Base-by-base conservation (phyloP, 2,329 filamentous ascomycete species). In the Aspergillus piperis region DNA sequence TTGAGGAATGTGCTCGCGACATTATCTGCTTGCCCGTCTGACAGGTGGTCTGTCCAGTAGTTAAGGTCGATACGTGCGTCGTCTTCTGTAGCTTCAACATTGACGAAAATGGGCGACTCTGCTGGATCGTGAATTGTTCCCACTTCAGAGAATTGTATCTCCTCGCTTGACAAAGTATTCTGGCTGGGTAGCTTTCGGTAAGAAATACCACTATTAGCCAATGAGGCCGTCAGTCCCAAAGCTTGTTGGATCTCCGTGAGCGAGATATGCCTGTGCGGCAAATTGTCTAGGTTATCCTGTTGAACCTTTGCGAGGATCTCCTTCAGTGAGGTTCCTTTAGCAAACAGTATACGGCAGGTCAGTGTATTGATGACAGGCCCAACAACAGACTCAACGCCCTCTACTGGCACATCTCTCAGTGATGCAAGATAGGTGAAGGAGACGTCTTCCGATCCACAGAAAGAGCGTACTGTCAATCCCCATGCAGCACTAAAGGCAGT, bases 401-500 rank as follows among this genome's bases (percentile, higher is more conserved):
- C 71, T 3, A 79, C 74, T n/a, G 77, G 60, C 0, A 73, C 68
- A 53, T 81, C 79, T 58, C 80, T 67, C 13, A 79, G 72, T 1
- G 74, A 77, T 6, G 73, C 64, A 52, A 81, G 74, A 62, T 81
- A 82, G 10, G 78, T 79, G 63, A 83, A 83, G 17, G 74, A 79
- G 0, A 92, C 83, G 13, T 97, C 84, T 17, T 95, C 78, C 0
- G 92, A 92, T 7, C 91, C 81, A 0, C 86, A 86, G 64, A 83
- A 76, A 32, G 79, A 79, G 17, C 84, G 82, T 1, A 96, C 76
- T 0, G 87, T 86, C 1, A 84, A 81, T 0, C 87, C 77, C 89
- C 93, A 96, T 2, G 88, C 81, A 3, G 90, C 88, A 73, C 96
- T 90, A 2, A 93, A 79, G 0, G 78, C 75, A 59, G 82, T 83